Conservation (phyloP, 306 rosid species). For the Quercus glauca region DNA sequence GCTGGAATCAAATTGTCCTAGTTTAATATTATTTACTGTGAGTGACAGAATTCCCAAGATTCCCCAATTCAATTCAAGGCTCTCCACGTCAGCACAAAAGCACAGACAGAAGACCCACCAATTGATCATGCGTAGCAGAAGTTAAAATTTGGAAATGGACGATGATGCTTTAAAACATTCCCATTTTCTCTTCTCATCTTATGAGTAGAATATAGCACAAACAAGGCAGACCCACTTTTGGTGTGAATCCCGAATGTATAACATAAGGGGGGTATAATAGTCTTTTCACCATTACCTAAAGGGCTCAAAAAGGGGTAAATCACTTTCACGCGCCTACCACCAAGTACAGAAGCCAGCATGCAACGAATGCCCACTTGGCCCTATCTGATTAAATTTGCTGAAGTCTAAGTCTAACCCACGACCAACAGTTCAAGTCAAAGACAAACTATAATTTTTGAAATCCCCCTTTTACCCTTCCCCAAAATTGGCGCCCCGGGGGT, state of each 20-base stretch:
- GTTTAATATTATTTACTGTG: background rate
- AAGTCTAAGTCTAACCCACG: background rate
- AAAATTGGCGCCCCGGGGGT: too few species aligned
- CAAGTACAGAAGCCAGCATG: background rate
- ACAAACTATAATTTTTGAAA: background rate
- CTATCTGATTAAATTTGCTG: background rate
- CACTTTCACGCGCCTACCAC: background rate
- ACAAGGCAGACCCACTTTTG: background rate
- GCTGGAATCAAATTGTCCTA: background rate
- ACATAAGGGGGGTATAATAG: background rate
- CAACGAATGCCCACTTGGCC: background rate
- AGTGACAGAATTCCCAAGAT: background rate
- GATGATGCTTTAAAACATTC: background rate
- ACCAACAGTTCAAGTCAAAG: background rate
- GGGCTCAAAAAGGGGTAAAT: background rate
- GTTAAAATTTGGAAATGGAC: background rate
- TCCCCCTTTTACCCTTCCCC: conserved; percentile 18
- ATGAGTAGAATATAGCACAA: background rate
- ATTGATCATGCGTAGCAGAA: background rate
- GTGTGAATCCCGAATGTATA: background rate
- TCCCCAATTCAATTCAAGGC: background rate
- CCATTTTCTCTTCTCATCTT: background rate
- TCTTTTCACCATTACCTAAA: background rate
- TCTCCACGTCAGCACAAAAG: conserved; percentile 5
- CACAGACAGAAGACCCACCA: background rate